Evolutionary conservation across 257 asterid genomes (phyloP).

Genomic region (Phtheirospermum japonicum): DNA sequence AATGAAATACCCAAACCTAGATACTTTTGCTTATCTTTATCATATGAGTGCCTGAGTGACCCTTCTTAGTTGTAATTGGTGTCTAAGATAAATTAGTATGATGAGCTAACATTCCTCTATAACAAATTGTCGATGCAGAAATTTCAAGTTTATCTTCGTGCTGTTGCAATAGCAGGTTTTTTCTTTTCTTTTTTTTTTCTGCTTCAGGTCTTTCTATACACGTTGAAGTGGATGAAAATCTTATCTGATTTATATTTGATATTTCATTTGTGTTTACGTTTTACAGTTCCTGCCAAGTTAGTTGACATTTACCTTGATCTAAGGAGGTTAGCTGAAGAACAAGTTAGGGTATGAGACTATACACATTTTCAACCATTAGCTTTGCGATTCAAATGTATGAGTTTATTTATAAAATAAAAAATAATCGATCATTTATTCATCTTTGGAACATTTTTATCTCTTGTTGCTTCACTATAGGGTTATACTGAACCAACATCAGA

Average conservation of each 20-base stretch:
- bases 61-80: too few relatives aligned
- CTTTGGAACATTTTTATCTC: conserved; percentile 15
- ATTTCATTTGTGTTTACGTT: conserved; percentile 23
- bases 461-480: conserved; percentile 45
- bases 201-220: neutral
- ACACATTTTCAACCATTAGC: conserved; percentile 16
- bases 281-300: conserved; percentile 72
- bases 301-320: conserved; percentile 68
- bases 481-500: conserved; percentile 87
- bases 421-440: too few relatives aligned
- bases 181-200: neutral
- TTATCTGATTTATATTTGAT: too few relatives aligned
- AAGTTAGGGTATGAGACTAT: conserved; percentile 53
- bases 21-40: too few relatives aligned
- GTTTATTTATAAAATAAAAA: too few relatives aligned
- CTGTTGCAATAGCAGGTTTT: conserved; percentile 69
- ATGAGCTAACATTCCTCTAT: conserved; percentile 10
- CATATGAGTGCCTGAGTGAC: too few relatives aligned
- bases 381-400: neutral
- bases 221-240: too few relatives aligned
- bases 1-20: too few relatives aligned
- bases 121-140: conserved; percentile 51
- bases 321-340: conserved; percentile 74
- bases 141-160: conserved; percentile 42
- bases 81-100: too few relatives aligned